Evolutionary conservation across 805 yeast species (phyloP), one percentile per base, ranked within the genome.

Genomic region (Ogataea nitratoaversa): DNA sequence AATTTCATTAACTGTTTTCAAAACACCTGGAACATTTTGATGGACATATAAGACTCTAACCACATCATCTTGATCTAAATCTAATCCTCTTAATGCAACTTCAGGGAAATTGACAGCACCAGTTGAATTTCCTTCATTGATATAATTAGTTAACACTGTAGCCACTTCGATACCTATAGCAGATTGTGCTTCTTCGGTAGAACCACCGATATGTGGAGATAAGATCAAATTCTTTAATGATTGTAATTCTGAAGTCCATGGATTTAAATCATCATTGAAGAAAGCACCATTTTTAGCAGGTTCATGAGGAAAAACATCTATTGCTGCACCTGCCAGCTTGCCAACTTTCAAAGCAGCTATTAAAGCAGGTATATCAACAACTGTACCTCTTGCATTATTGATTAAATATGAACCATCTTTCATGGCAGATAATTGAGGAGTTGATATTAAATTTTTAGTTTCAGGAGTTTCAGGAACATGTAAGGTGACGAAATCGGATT

Each of bases 51-150:
- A 74, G 31, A 93, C 96, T 71, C 99, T 86, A 52, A 90, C 97
- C 41, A 83, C 76, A 62, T 84, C 77, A 61, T 84, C 82, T 65
- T 87, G 95, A 60, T 87, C 95, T 66, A 84, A 76, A 57, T 88
- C 86, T 52, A 88, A 71, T 25, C 89, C 84, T 70, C 97, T 85
- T 56, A 93, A 74, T 19, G 91, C 70, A 50, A 93, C 97, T 72
- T 93, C 98, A 59, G 99, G 99, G 95, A 93, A 90, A 77, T 93
- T 93, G 44, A 91, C 99, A 5, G 98, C 90, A 57, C 96, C 98
- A 37, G 77, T 77, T 13, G 98, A 85, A 57, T 80, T 74, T 72
- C 99, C 99, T 73, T 91, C 98, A 68, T 90, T 91, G 65, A 93
- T 84, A 72, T 89, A 93, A 62, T 86, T 87, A 50, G 90, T 74